Evolutionary conservation across 2,329 filamentous ascomycete species (phyloP).

Genomic region (Trichoderma breve): DNA sequence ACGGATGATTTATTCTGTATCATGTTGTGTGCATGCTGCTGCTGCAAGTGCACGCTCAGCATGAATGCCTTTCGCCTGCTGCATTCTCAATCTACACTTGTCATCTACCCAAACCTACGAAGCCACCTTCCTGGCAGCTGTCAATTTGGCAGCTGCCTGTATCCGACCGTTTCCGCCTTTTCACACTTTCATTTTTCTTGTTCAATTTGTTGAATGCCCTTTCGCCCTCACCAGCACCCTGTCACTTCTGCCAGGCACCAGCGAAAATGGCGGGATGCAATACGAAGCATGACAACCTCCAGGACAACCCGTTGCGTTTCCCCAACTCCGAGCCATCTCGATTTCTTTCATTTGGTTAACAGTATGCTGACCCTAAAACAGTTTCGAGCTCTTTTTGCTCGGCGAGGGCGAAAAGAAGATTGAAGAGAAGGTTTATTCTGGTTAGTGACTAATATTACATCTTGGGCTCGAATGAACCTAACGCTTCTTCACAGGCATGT

Average conservation of each 20-base stretch:
- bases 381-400: conserved; percentile 92
- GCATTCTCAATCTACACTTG: background rate
- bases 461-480: background rate
- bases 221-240: background rate
- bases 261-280: conserved; percentile 38
- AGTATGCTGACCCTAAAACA: conserved; percentile 39
- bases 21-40: background rate
- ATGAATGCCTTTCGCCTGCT: background rate
- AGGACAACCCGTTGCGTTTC: conserved; percentile 36
- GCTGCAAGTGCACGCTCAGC: conserved; percentile 6
- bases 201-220: background rate
- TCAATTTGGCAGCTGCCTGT: background rate
- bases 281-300: conserved; percentile 40
- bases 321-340: background rate
- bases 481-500: conserved; percentile 59
- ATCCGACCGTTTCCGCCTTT: background rate
- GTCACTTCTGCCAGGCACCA: background rate
- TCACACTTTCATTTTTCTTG: background rate
- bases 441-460: conserved; percentile 51
- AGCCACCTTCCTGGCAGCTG: background rate
- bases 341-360: background rate
- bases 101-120: background rate
- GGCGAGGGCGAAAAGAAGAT: conserved; percentile 90
- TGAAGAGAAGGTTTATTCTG: conserved; percentile 81
- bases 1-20: background rate